These are phyloP conservation scores for Cornus controversa DNA, from an alignment of 148 eudicot species.

Conservation along the genomic window DNA sequence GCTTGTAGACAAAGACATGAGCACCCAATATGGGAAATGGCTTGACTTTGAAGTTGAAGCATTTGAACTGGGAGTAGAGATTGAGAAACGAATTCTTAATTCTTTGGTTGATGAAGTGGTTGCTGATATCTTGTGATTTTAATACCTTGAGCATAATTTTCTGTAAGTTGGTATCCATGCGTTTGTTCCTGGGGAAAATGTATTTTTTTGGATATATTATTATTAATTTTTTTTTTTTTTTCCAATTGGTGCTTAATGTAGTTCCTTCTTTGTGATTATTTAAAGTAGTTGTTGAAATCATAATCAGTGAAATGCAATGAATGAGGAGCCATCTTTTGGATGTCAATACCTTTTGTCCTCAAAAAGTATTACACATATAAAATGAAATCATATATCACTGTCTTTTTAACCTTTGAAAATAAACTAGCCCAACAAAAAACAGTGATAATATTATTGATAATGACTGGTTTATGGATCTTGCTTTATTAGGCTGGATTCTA, in stretches of 20 bases:
- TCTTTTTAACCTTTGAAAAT: too few relatives aligned
- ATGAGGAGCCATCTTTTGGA: too few relatives aligned
- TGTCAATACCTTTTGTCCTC: background rate
- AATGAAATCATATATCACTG: too few relatives aligned
- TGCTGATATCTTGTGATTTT: conserved; percentile 50
- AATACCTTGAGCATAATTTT: background rate
- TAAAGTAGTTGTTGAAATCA: background rate
- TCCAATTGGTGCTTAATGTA: conserved; percentile 2
- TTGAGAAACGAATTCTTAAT: conserved; percentile 57
- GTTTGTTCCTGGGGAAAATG: background rate
- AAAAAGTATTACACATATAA: too few relatives aligned
- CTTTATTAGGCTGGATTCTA: too few relatives aligned
- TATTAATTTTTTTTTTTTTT: background rate
- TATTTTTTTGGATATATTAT: background rate
- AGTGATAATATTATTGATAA: too few relatives aligned
- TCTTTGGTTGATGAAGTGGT: conserved; percentile 71
- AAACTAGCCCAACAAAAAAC: too few relatives aligned
- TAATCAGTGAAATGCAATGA: conserved; percentile 1
- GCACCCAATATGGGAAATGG: conserved; percentile 74
- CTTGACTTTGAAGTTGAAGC: conserved; percentile 72
- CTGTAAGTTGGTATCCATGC: background rate
- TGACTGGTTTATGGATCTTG: too few relatives aligned
- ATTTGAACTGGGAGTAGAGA: conserved; percentile 62
- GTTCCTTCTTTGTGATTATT: conserved; percentile 11
- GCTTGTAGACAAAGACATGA: conserved; percentile 92